phyloP scores from a whole-genome alignment of 2,329 filamentous ascomycete genomes.

The Orbilia quercus region DNA sequence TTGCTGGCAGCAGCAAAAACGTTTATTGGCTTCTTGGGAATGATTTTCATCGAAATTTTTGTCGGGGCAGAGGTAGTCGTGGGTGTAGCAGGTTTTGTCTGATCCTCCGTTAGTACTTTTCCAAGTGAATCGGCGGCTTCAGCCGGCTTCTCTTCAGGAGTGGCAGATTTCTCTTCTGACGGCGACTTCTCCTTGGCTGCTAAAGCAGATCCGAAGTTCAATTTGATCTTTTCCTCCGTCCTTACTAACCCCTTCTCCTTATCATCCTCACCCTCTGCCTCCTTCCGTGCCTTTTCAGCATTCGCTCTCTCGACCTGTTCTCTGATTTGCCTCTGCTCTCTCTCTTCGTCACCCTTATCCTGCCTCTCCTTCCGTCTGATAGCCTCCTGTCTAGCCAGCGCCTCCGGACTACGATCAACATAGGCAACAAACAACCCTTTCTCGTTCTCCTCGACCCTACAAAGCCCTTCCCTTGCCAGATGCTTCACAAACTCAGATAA shows the following conservation, averaged over 20 bases:
- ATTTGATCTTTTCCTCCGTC: slow-evolving; percentile 78
- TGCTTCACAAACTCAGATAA: slow-evolving; percentile 91
- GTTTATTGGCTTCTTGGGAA: slow-evolving; percentile 77
- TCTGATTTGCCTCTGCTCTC: slow-evolving; percentile 82
- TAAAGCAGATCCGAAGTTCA: slow-evolving; percentile 70
- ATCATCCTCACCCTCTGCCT: slow-evolving; percentile 67
- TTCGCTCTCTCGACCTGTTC: slow-evolving; percentile 79
- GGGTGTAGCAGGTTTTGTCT: slow-evolving; percentile 38
- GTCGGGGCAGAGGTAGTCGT: slow-evolving; percentile 58
- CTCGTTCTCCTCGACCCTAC: slow-evolving; percentile 86
- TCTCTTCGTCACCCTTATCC: slow-evolving; percentile 89
- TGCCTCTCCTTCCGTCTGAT: slow-evolving; percentile 83
- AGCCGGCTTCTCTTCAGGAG: slow-evolving; percentile 34
- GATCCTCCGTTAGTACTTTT: slow-evolving; percentile 19
- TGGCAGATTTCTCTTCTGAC: slow-evolving; percentile 23
- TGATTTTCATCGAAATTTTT: slow-evolving; percentile 74
- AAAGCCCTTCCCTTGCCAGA: slow-evolving; percentile 86
- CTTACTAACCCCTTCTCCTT: slow-evolving; percentile 67
- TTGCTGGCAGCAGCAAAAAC: slow-evolving; percentile 73
- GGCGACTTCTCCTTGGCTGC: slow-evolving; percentile 55
- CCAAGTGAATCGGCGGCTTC: slow-evolving; percentile 38
- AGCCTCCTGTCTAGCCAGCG: slow-evolving; percentile 81
- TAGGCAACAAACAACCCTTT: slow-evolving; percentile 88
- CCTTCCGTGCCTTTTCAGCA: slow-evolving; percentile 69
- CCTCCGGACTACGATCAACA: slow-evolving; percentile 91